Conservation (phyloP, 768 basidiomycete genomes). For the Cystobasidium tubakii region DNA sequence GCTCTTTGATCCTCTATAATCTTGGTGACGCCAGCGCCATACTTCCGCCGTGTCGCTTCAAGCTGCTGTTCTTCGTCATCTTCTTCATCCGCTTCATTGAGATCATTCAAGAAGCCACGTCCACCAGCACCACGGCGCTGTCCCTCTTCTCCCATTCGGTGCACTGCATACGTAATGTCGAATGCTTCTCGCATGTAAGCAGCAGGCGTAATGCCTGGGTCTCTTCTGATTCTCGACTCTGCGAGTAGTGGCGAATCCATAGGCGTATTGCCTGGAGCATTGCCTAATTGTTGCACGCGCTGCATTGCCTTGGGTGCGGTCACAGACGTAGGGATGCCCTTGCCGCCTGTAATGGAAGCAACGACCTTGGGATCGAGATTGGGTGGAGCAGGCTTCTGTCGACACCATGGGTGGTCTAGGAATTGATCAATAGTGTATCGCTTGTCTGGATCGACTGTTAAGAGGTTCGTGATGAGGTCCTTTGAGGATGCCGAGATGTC, state of each 20-base stretch:
- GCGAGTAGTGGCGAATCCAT: slow-evolving; percentile 86
- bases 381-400: slow-evolving; percentile 47
- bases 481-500: slow-evolving; percentile 81
- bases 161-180: slow-evolving; percentile 96
- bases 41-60: slow-evolving; percentile 54
- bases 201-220: slow-evolving; percentile 78
- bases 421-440: slow-evolving; percentile 98
- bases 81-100: slow-evolving; percentile 91
- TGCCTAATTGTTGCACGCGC: slow-evolving; percentile 26
- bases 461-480: slow-evolving; percentile 85
- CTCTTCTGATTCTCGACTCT: slow-evolving; percentile 67
- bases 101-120: slow-evolving; percentile 73
- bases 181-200: slow-evolving; percentile 90
- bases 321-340: slow-evolving; percentile 8
- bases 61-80: slow-evolving; percentile 56
- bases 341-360: slow-evolving; percentile 13
- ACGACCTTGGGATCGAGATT: slow-evolving; percentile 26
- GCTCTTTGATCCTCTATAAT: slow-evolving; percentile 47
- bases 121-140: slow-evolving; percentile 76
- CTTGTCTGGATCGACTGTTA: slow-evolving; percentile 91
- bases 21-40: slow-evolving; percentile 50
- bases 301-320: neutral
- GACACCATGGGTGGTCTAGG: slow-evolving; percentile 92
- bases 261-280: slow-evolving; percentile 30
- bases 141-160: slow-evolving; percentile 98